Evolutionary conservation across 306 rosid genomes (phyloP).

Genomic region (Astragalus membranaceus): DNA sequence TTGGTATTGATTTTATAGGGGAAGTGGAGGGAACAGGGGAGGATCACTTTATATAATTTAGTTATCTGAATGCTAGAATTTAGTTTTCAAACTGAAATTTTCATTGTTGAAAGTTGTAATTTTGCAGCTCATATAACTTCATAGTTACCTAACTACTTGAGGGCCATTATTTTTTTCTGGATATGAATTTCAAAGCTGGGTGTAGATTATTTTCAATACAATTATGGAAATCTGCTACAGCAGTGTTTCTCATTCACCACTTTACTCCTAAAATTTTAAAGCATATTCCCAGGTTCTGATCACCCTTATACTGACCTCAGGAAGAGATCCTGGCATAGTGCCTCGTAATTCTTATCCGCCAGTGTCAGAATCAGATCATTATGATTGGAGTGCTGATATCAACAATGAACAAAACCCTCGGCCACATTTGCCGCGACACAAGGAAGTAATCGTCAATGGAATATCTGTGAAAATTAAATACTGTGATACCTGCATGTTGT

Average conservation of each 20-base stretch:
- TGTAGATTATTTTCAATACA: background rate
- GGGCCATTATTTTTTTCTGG: background rate
- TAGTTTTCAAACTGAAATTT: background rate
- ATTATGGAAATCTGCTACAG: background rate
- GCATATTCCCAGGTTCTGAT: constrained; percentile 46
- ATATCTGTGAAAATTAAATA: constrained; percentile 50
- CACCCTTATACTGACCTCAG: constrained; percentile 64
- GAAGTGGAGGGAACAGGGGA: too few species aligned
- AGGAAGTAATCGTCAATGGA: constrained; percentile 53
- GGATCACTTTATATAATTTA: too few species aligned
- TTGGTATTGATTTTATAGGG: too few species aligned
- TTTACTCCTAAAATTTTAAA: constrained; percentile 18
- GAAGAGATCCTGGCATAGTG: constrained; percentile 80
- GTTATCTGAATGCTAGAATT: background rate
- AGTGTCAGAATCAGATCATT: constrained; percentile 39
- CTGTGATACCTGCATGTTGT: constrained; percentile 69
- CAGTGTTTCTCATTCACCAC: constrained; percentile 8
- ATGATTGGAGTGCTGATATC: constrained; percentile 19
- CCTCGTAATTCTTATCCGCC: constrained; percentile 68
- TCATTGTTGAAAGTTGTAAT: background rate
- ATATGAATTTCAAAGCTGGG: background rate
- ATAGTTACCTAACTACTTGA: background rate
- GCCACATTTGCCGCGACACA: constrained; percentile 41
- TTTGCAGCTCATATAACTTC: too few species aligned
- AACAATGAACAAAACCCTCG: constrained; percentile 30